phyloP scores from a whole-genome alignment of 495 filamentous ascomycete genomes.

The Penicillium samsonianum region DNA sequence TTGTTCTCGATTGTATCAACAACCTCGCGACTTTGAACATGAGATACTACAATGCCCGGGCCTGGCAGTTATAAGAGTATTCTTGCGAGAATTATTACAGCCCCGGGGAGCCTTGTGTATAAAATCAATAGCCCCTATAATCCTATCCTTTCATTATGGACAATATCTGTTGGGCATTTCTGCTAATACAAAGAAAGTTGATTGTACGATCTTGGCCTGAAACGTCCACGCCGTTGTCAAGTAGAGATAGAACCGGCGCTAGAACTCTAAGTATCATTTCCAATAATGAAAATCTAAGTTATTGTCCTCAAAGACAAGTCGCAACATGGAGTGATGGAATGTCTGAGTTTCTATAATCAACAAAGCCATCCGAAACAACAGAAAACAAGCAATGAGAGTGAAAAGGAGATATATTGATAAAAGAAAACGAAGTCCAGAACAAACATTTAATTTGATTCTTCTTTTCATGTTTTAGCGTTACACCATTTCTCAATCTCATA shows the following conservation, averaged over 20 bases:
- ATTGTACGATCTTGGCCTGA: not conserved
- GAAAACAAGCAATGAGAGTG: not conserved
- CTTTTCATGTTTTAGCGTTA: no score
- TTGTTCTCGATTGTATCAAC: no score
- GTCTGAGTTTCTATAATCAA: not conserved
- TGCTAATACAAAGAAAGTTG: no score
- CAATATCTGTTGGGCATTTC: no score
- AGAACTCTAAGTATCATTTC: not conserved
- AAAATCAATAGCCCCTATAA: no score
- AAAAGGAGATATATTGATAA: not conserved
- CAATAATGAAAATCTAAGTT: not conserved
- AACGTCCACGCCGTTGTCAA: not conserved
- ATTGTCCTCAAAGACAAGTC: not conserved
- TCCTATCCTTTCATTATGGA: no score
- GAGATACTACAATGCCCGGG: no score
- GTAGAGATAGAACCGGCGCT: not conserved
- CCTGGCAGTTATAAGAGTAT: no score
- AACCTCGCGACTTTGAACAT: no score
- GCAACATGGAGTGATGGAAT: not conserved
- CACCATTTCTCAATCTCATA: not conserved
- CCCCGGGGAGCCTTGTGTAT: no score
- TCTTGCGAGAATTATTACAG: no score
- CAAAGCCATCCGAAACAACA: not conserved
- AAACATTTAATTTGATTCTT: not conserved
- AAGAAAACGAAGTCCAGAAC: not conserved